Base-by-base conservation (phyloP, 345 rosid genomes). In the Salix exigua region DNA sequence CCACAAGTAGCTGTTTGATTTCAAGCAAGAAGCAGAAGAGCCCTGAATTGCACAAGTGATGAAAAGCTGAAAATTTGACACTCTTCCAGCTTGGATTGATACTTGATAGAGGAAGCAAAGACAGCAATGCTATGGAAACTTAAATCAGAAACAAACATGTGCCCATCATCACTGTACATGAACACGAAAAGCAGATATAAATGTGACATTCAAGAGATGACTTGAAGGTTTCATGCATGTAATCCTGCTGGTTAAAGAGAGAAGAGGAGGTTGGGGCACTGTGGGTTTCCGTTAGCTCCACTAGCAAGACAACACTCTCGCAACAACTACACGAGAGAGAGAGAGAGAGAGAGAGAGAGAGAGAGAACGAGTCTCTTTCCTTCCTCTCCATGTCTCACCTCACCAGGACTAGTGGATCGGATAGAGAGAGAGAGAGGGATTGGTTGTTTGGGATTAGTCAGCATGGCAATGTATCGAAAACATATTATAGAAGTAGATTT, bases 361-460 rank as follows among this genome's bases (percentile, higher is more conserved):
- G 0, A 40, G 25, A 58, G 25, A 13, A 64, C 13, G 67, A 78
- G 37, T 9, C 61, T 19, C 46, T 44, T n/a, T 10, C 28, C 28
- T 58, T 58, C 62, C 68, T 60, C 58, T 61, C 14, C 30, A 3
- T 48, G 50, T 50, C 76, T 28, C 77, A n/a, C 71, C 17, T 26
- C 13, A 50, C 73, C 78, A 74, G 51, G 78, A 31, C 44, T 42
- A 63, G 31, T 30, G 81, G 71, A 70, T 33, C 35, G 40, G 44
- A 53, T 11, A 17, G 64, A 21, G 72, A 8, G 23, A 8, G 23
- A 51, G 50, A 40, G 74, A 67, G 55, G 21, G 61, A 71, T 79
- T 78, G 61, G 83, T 60, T 77, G 71, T 82, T 55, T 78, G 85
- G 78, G 72, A 79, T 83, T 81, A 85, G 87, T 88, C 90, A 88